Evolutionary conservation across 306 rosid genomes (phyloP), one percentile per base, ranked within the genome.

Genomic region (Sicyos edulis): DNA sequence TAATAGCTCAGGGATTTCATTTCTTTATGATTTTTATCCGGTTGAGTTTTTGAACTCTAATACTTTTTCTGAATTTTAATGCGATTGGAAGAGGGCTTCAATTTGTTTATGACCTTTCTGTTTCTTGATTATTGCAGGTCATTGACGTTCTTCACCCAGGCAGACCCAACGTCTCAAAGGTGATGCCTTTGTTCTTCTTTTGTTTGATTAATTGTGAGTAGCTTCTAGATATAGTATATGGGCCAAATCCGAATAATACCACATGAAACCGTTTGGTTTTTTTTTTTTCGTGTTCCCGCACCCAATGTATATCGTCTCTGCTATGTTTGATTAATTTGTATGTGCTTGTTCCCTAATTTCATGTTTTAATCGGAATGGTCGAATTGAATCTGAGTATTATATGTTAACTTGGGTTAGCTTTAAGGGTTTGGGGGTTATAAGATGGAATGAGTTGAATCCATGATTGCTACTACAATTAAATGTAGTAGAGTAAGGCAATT

Each of bases 121-220:
- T 65, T 14, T 10, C 21, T 0, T 69, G 45, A 52, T 65, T 17
- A 10, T 7, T 74, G 73, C 71, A 92, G 98, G 54, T 92, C 66
- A 83, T 92, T 62, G 96, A 92, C 47, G 96, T 91, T 13, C 91
- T 90, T 75, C 98, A 92, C 79, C 96, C 98, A 3, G 98, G 98
- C 19, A 87, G 96, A 78, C 85, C 98, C 11, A 92, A 92, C 76
- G 96, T 92, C 51, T 92, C 96, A 13, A 90, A 85, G 98, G 98
- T 92, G 77, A 1, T 34, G 21, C 50, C 1, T 0, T 4, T 72
- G 49, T 55, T 1, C 6, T 0, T 42, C 65, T 5, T 70, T 26
- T 4, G 0, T 66, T 8, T 1, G 29, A 12, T 32, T 15, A 3
- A 11, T 32, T 4, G 17, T 42, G 4, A 45, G 12, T 64, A 55